Conservation (phyloP, 176 grass and related monocot genomes). For the bread wheat (Triticum aestivum) region IWGSC_CS_RefSeq_v2.1 NC_057800.1:669153069-669153568, state of each 20-base stretch:
- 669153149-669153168: neutral
- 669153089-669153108: conserved; percentile 74
- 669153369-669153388: neutral
- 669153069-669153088: conserved; percentile 53
- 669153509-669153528: too few species aligned
- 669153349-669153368: neutral
- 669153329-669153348: neutral
- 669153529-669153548: too few species aligned
- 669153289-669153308: conserved; percentile 1
- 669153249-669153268: conserved; percentile 10
- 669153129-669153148: too few species aligned
- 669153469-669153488: neutral
- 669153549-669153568: too few species aligned
- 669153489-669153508: too few species aligned
- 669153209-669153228: neutral
- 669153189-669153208: neutral
- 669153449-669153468: neutral
- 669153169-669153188: neutral
- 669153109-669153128: conserved; percentile 19
- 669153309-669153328: neutral
- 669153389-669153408: neutral
- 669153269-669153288: neutral
- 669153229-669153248: neutral
- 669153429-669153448: neutral
- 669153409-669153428: neutral